Conservation (phyloP, 805 yeast genomes). For the Suhomyces prunicola region DNA sequence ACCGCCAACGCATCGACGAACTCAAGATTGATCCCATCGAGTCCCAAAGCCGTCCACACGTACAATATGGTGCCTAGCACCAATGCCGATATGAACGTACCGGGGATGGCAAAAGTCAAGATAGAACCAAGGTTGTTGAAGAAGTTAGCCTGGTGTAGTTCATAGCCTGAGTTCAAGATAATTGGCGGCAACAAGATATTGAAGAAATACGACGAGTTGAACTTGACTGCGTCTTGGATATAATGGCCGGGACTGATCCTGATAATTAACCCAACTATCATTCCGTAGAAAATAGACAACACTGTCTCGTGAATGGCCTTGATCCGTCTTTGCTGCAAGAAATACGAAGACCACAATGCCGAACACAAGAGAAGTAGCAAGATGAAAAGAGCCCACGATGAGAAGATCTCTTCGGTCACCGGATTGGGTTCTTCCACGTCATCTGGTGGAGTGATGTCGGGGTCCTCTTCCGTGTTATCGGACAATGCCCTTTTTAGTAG, state of each 20-base stretch:
- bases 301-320: constrained; percentile 98
- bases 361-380: constrained; percentile 73
- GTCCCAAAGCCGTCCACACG: constrained; percentile 87
- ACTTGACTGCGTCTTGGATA: constrained; percentile 94
- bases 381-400: constrained; percentile 96
- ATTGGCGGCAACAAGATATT: constrained; percentile 94
- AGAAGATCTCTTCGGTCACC: constrained; percentile 88
- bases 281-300: constrained; percentile 91
- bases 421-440: constrained; percentile 68
- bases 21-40: constrained; percentile 83
- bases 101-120: constrained; percentile 92
- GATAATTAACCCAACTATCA: constrained; percentile 90
- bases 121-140: constrained; percentile 90
- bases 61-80: constrained; percentile 86
- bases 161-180: constrained; percentile 93
- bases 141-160: constrained; percentile 92
- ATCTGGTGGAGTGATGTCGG: constrained; percentile 47
- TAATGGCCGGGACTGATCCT: constrained; percentile 93
- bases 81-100: constrained; percentile 88
- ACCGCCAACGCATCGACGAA: constrained; percentile 97
- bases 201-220: constrained; percentile 91
- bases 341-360: constrained; percentile 94
- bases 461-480: constrained; percentile 37
- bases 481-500: constrained; percentile 33
- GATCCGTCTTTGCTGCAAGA: constrained; percentile 83